These are phyloP conservation scores for Apiotrichum sp. DNA, from an alignment of 1,284 basidiomycete species.

Conservation along the genomic window DNA sequence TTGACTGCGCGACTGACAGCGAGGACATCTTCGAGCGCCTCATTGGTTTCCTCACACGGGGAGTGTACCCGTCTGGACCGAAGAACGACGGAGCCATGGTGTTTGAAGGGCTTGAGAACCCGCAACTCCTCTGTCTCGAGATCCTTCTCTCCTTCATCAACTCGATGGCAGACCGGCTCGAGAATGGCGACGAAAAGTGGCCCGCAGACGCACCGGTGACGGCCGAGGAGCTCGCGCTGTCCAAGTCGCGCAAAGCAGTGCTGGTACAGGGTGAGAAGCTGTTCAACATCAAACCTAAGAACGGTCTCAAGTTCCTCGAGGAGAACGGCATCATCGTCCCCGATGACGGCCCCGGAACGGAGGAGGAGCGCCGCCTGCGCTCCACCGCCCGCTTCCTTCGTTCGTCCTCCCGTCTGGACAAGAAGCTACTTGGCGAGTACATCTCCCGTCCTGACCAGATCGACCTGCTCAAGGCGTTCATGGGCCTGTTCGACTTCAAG, in stretches of 20 bases:
- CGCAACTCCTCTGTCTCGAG: slow-evolving; percentile 85
- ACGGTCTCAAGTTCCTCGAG: slow-evolving; percentile 81
- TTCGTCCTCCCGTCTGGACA: slow-evolving; percentile 78
- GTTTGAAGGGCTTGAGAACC: slow-evolving; percentile 60
- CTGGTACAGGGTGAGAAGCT: slow-evolving; percentile 75
- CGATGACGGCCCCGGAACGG: slow-evolving; percentile 29
- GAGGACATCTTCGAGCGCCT: slow-evolving; percentile 92
- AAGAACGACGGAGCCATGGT: slow-evolving; percentile 38
- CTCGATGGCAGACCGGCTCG: slow-evolving; percentile 75
- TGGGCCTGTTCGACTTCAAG: slow-evolving; percentile 83
- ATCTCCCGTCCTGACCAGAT: slow-evolving; percentile 83
- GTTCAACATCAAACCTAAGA: slow-evolving; percentile 95
- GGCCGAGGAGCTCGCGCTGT: slow-evolving; percentile 58
- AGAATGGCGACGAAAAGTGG: slow-evolving; percentile 63
- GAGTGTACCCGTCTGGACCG: slow-evolving; percentile 60
- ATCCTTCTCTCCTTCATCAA: slow-evolving; percentile 79
- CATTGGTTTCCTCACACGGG: slow-evolving; percentile 84
- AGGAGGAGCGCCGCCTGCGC: slow-evolving; percentile 38
- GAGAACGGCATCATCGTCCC: slow-evolving; percentile 70
- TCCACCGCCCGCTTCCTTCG: slow-evolving; percentile 74
- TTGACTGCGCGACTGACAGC: slow-evolving; percentile 94
- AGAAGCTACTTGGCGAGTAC: slow-evolving; percentile 89
- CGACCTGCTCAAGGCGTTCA: slow-evolving; percentile 79
- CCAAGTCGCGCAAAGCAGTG: slow-evolving; percentile 80
- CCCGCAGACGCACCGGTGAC: slow-evolving; percentile 51